Evolutionary conservation across 192 early-diverging fungal species (phyloP), one percentile per base, ranked within the genome.

Genomic region (Endogone sp.): DNA sequence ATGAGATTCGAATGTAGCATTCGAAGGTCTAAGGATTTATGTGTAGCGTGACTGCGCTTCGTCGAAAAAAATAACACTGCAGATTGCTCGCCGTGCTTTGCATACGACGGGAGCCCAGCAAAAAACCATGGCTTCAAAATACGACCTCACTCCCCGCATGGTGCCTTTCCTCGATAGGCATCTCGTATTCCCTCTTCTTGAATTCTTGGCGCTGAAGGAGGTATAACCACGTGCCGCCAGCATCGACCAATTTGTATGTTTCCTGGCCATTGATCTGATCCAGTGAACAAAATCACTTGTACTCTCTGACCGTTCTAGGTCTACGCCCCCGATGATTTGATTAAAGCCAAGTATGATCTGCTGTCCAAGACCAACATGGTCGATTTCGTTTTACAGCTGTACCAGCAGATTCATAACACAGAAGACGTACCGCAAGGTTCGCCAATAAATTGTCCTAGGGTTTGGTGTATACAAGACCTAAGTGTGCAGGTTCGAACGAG

Each of bases 331-430:
- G 79, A 85, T 55, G 90, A 93, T 68, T 75, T 97, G 72, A 71
- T 93, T 62, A 82, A 92, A 78, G 94, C 96, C 66, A 93, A 96
- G 78, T 93, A 91, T 76, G 93, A 96, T 66, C 84, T 98, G 27
- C 85, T 96, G 25, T 83, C 84, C 29, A 83, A 89, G 70, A 96
- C 96, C 62, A 91, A 93, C 85, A 97, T 98, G 96, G 91, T 96
- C 63, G 95, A 96, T 84, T 94, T 91, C 79, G 88, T 95, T 44
- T 87, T 92, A 68, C 82, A 89, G 71, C 84, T 95, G 54, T 91
- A 95, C 80, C 86, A 89, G 75, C 81, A 92, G 75, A 87, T 98
- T 66, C 81, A 94, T 75, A 78, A 83, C 62, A 87, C 83, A 44
- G 91, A 92, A 56, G 85, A 89, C 37, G 83, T 90, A 59, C 91